Evolutionary conservation across 495 filamentous ascomycete species (phyloP).

Genomic region (Penicillium tannophilum): DNA sequence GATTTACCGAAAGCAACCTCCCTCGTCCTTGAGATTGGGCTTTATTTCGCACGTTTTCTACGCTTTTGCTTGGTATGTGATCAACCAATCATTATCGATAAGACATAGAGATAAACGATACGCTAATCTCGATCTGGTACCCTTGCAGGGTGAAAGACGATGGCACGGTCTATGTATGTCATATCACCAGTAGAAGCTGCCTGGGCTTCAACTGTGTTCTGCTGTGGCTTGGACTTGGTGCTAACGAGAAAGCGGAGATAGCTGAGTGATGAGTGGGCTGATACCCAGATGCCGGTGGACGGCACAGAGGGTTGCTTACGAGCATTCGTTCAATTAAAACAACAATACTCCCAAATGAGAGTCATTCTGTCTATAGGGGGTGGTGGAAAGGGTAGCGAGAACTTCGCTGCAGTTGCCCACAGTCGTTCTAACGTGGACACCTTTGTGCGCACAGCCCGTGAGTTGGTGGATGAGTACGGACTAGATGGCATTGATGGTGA

Average conservation of each 20-base stretch:
- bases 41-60: conserved; percentile 83
- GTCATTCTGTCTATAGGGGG: conserved; percentile 87
- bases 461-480: conserved; percentile 71
- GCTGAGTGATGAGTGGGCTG: conserved; percentile 87
- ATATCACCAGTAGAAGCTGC: neutral
- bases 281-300: conserved; percentile 77
- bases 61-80: conserved; percentile 71
- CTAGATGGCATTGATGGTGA: conserved; percentile 87
- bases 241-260: conserved; percentile 33
- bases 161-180: conserved; percentile 75
- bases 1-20: conserved; percentile 75
- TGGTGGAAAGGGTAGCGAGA: conserved; percentile 74
- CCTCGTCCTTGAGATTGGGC: conserved; percentile 71
- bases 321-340: conserved; percentile 73
- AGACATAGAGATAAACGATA: conserved; percentile 28
- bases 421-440: conserved; percentile 61
- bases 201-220: neutral
- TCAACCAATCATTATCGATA: conserved; percentile 21
- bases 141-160: conserved; percentile 68
- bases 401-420: conserved; percentile 73
- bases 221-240: neutral
- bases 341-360: conserved; percentile 72
- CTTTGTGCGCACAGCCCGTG: conserved; percentile 72
- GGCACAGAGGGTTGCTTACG: conserved; percentile 75
- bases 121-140: conserved; percentile 33